Evolutionary conservation across 805 yeast species (phyloP), one percentile per base, ranked within the genome.

Genomic region (Candida dajiaensis): DNA sequence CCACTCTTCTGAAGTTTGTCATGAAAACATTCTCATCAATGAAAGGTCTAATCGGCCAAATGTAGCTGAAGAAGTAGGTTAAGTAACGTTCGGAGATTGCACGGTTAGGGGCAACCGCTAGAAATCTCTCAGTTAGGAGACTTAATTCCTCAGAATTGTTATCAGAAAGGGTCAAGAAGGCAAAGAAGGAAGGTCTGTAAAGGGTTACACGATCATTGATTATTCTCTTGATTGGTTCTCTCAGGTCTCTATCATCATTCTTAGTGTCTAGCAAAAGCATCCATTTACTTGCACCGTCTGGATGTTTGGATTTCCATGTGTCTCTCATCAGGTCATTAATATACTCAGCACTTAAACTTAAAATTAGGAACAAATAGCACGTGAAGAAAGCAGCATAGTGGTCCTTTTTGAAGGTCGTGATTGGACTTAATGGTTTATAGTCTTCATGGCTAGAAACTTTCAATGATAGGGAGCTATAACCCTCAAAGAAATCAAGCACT

Each of bases 41-140:
- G 45, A 63, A 73, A 1, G 81, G 80, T 60, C 69, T 61, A 44
- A 68, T 69, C 1, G 74, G 71, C 61, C 76, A 73, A 20, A 75
- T 57, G 54, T 62, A 65, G 9, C 54, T 51, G 54, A 75, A 77
- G 51, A 66, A 77, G 11, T 72, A 54, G 18, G 66, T 66, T 19
- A 75, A 42, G 18, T 69, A 61, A 22, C 61, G 51, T 72, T 78
- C 72, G 9, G 67, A 53, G 1, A 69, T 64, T 18, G 58, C 63
- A 41, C 60, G 58, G 7, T 57, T 49, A 0, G 80, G 80, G 19
- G 73, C 50, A 3, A 64, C 56, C 2, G 56, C 44, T 40, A 58
- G 58, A 15, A 73, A 60, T 47, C 60, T 55, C 31, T 62, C 62
- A 38, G 64, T 59, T 15, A 67, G 46, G 28, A 61, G 46, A 40